Conservation (phyloP, 116 monocot species). For the Trichopus zeylanicus region DNA sequence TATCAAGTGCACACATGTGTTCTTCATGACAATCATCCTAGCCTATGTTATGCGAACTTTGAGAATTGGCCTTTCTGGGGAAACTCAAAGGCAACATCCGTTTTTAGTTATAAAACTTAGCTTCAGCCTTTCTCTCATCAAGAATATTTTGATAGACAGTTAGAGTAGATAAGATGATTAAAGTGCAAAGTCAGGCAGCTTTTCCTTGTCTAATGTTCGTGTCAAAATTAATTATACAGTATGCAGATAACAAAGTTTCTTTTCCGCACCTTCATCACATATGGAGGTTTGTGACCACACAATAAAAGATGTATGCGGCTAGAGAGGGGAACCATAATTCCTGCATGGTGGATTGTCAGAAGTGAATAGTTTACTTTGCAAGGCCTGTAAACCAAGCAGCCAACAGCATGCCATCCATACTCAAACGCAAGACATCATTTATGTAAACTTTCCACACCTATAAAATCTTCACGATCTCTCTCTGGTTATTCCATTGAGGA, state of each 20-base stretch:
- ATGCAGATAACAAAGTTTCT: neutral
- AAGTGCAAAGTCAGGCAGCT: too few species aligned
- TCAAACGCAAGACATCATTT: constrained; percentile 27
- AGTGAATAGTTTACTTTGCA: constrained; percentile 16
- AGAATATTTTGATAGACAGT: too few species aligned
- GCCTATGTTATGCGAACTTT: neutral
- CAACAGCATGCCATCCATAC: constrained; percentile 17
- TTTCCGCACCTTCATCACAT: neutral
- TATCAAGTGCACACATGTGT: neutral
- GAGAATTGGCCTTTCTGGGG: constrained; percentile 11
- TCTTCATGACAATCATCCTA: neutral
- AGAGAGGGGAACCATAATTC: constrained; percentile 19
- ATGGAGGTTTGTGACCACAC: constrained; percentile 3
- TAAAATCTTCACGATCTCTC: constrained; percentile 14
- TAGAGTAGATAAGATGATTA: too few species aligned
- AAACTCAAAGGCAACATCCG: constrained; percentile 16
- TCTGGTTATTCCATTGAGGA: constrained; percentile 11
- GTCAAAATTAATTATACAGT: too few species aligned
- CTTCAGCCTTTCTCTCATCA: too few species aligned
- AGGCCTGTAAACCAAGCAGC: constrained; percentile 48
- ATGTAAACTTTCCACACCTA: constrained; percentile 19
- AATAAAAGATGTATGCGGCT: neutral
- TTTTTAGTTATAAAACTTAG: too few species aligned
- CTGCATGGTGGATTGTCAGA: constrained; percentile 42
- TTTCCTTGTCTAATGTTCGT: too few species aligned